Evolutionary conservation across 352 stramenopile species (phyloP), one percentile per base, ranked within the genome.

Genomic region (Thalassiosira livingstoniorum): DNA sequence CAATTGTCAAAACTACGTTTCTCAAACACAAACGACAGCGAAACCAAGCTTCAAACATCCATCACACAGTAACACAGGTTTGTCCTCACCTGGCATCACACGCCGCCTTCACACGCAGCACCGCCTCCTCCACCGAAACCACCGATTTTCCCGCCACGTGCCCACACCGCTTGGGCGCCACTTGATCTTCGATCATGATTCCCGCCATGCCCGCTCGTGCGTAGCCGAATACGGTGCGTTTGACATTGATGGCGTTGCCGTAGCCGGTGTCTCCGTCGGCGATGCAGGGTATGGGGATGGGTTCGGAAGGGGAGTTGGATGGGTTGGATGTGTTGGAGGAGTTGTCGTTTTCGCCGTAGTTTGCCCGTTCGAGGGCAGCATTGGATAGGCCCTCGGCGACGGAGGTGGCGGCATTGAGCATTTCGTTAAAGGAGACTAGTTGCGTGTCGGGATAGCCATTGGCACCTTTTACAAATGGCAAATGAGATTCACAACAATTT

Each of bases 111-210:
- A 98, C 91, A 60, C 95, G 91, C 55, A 87, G 85, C 39, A 97
- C 95, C 0, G 96, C 96, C 63, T 98, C 96, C 31, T 96, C 90
- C 39, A 96, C 93, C 5, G 78, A 75, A 37, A 98, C 92, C 21
- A 98, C 95, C 21, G 89, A 91, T 72, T 98, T 98, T 47, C 95
- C 96, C 21, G 92, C 86, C 2, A 96, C 97, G 84, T 98, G 96
- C 61, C 96, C 96, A 80, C 96, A 98, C 82, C 95, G 87, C 87
- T 98, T 98, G 25, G 96, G 96, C 18, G 93, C 67, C 27, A 98
- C 90, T 86, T 98, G 96, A 89, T 98, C 96, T 86, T 98, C 96
- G 57, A 98, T 92, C 95, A 98, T 96, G 55, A 98, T 97, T 25
- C 95, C 96, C 13, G 93, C 96, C 94, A 98, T 97, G 2, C 95